Base-by-base conservation (phyloP, 257 asterid species). In the Solanum gandarillasii region DNA sequence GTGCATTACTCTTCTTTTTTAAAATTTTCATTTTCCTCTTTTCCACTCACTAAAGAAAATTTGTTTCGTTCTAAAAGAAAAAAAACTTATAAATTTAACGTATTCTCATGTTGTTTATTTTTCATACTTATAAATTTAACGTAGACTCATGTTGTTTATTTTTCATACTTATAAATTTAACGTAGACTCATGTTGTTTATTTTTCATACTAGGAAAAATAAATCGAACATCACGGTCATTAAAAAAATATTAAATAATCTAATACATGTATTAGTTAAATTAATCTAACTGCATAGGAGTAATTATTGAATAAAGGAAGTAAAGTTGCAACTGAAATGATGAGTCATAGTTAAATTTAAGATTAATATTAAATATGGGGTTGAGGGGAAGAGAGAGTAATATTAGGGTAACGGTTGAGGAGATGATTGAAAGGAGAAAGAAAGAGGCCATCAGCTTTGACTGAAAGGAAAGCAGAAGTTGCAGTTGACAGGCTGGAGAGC, bases 401-500 rank as follows among this genome's bases (percentile, higher is more conserved):
- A 89, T 76, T 46, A 38, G 74, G 67, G 90, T 52, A 88, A 87
- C 90, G 89, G 91, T 87, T 90, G 87, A 84, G 87, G 14, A 48
- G 81, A 71, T 34, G 78, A 23, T 83, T n/a, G 79, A 88, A 23
- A 9, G 52, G 21, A 9, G 58, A 18, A 78, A 36, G 58, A 27
- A 18, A 52, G 38, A 85, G 87, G 92, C 41, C 89, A 91, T 90
- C 89, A 87, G 90, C 89, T 93, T 95, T 95, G 97, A 95, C 97
- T 91, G 91, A 87, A 93, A 88, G 79, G 87, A 87, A 84, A 84
- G 88, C 72, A 86, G 79, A 75, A 71, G 58, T 70, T 74, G 78
- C 84, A 83, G 62, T 34, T 23, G 73, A 91, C 96, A 94, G 95
- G 88, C 98, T 96, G 98, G 93, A 93, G 68, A 92, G 93, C 98